phyloP scores from a whole-genome alignment of 148 eudicot species.

The Silene uniflora region DNA sequence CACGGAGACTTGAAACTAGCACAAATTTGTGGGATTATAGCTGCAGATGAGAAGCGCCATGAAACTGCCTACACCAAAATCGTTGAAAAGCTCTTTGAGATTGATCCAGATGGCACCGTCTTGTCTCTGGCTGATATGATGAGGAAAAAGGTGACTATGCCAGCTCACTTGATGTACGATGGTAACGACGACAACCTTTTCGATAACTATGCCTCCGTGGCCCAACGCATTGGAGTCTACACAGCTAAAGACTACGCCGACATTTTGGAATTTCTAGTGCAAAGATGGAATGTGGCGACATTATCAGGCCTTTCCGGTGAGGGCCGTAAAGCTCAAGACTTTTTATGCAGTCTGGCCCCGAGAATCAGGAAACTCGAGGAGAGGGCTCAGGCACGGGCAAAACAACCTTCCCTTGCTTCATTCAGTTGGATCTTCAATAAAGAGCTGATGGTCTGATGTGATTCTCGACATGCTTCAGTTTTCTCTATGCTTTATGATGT shows the following conservation, averaged over 20 bases:
- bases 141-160: constrained; percentile 44
- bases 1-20: constrained; percentile 41
- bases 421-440: background rate
- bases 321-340: constrained; percentile 36
- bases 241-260: constrained; percentile 46
- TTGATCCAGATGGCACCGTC: constrained; percentile 40
- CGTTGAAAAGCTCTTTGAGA: constrained; percentile 47
- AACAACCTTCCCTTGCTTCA: too few relatives aligned
- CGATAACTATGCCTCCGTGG: constrained; percentile 38
- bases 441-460: background rate
- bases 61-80: constrained; percentile 48
- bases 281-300: constrained; percentile 37
- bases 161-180: constrained; percentile 46
- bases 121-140: constrained; percentile 45
- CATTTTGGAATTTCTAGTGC: constrained; percentile 39
- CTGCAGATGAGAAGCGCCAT: constrained; percentile 52
- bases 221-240: constrained; percentile 45
- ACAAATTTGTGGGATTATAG: constrained; percentile 43
- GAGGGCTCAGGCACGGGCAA: too few relatives aligned
- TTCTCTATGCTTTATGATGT: too few relatives aligned
- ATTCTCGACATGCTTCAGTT: too few relatives aligned
- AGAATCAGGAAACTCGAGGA: too few relatives aligned
- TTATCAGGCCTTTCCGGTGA: constrained; percentile 38
- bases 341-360: too few relatives aligned
- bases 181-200: constrained; percentile 41